Base-by-base conservation (phyloP, 2,329 filamentous ascomycete genomes). In the Emmonsia crescens region DNA sequence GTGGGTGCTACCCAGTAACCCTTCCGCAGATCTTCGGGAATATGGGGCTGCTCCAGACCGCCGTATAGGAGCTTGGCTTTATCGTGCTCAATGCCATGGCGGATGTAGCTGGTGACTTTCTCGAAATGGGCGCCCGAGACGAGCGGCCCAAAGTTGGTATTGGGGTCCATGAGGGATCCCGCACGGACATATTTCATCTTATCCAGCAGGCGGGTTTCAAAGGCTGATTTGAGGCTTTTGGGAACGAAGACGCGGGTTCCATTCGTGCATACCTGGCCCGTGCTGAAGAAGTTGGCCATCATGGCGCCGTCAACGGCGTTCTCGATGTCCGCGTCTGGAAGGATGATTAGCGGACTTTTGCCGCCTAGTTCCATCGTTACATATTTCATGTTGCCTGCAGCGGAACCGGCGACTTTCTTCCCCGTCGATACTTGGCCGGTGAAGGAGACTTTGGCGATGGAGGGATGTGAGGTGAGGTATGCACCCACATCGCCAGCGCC, bases 261-360 rank as follows among this genome's bases (percentile, higher is more conserved):
- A 73, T 96, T 96, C 58, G 91, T 96, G 81, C 91, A 96, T 58
- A 96, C 91, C 75, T 96, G 91, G 36, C 91, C 91, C 0, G 89
- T 89, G 66, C 88, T 91, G 80, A 89, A 96, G 78, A 96, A 96
- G 75, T 96, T 96, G 68, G 91, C 91, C 80, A 95, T 90, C 88
- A 96, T 92, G 65, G 90, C 91, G 36, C 89, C 88, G 69, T 96
- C 87, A 40, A 90, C 91, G n/a, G 91, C 91, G 68, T 85, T 84
- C 54, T 89, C 86, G 24, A 93, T 74, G 59, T 90, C 84, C 19
- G 88, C 89, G 69, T 95, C 91, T 0, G 89, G 89, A 0, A 96
- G 83, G 55, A 96, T 81, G 58, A 96, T 79, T 49, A 91, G 79
- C 0, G 91, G 89, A 63, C 87, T 91, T 77, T 96, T 96, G 57